Conservation (phyloP, 1,284 basidiomycete species). For the Xerocomus subilludens region DNA sequence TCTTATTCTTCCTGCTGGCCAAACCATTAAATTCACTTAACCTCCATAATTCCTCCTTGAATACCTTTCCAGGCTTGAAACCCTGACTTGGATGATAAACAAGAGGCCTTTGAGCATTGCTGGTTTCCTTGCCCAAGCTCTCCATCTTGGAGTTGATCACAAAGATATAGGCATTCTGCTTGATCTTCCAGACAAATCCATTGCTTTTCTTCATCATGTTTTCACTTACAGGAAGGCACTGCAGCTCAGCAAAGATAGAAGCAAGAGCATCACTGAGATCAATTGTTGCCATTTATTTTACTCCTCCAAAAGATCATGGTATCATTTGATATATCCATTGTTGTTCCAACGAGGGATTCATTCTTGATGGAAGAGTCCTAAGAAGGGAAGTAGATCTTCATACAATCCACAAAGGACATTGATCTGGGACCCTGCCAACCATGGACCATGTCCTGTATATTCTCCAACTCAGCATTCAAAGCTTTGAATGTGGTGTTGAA, state of each 20-base stretch:
- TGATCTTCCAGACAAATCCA: not conserved
- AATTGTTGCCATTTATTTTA: not conserved
- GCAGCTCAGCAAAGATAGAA: not conserved
- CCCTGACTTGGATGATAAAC: too few relatives aligned
- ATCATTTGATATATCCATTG: not conserved
- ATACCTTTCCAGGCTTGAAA: not conserved
- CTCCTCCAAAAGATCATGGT: not conserved
- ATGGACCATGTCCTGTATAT: not conserved
- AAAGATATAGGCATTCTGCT: not conserved
- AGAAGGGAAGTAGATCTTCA: not conserved
- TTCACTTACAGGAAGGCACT: not conserved
- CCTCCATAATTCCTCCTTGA: not conserved
- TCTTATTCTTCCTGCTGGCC: constrained; percentile 7
- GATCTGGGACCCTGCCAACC: not conserved
- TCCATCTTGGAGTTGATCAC: not conserved
- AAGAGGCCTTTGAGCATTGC: not conserved
- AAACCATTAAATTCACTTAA: constrained; percentile 1
- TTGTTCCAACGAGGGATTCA: too few relatives aligned
- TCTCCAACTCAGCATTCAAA: not conserved
- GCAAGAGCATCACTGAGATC: not conserved
- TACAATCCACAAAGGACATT: not conserved
- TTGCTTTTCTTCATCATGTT: not conserved
- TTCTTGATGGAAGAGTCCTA: not conserved
- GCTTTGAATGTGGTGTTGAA: not conserved
- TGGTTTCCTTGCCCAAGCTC: not conserved